Base-by-base conservation (phyloP, 495 filamentous ascomycete species). In the Penicillium ochrochloron region DNA sequence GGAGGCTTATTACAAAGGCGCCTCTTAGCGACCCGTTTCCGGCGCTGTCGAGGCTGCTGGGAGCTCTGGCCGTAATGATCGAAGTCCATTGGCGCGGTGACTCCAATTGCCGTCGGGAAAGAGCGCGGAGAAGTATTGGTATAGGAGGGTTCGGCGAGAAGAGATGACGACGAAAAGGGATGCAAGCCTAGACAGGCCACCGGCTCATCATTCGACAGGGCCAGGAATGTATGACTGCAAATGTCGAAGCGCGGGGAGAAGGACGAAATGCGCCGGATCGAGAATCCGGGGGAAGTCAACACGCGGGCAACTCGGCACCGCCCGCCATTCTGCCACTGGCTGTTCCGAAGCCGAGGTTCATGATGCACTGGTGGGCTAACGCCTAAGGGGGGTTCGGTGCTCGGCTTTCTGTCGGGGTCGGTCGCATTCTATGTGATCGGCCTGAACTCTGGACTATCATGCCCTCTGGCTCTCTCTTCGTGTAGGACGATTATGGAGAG, bases 1-100 rank as follows among this genome's bases (percentile, higher is more conserved):
- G 89, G 82, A 23, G 81, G 77, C 63, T 80, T 83, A 57, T 88
- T 84, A 67, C 85, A 78, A 68, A 78, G 66, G 27, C 82, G 74
- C 59, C 80, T 80, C 44, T 76, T 73, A 8, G 66, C 69, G 15
- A 61, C 63, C 57, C 73, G 75, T 46, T 72, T 73, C 67, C 73
- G 73, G 48, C 76, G 73, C 63, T 74, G 77, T 67, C 76, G 80
- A 48, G 76, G 75, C 67, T 82, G 78, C 35, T 80, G 79, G 58
- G 76, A 75, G 66, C 66, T 72, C 59, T 73, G 68, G 31, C 70
- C 70, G 63, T 73, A 75, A 35, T 69, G 73, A 52, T 76, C 77
- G 54, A 76, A 64, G 65, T 79, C 78, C 78, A 81, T 81, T 39
- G 60, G 63, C 60, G 66, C 54, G 64, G 62, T 63, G 66, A 63